Evolutionary conservation across 257 asterid species (phyloP), one percentile per base, ranked within the genome.

Genomic region (Nemophila menziesii): DNA sequence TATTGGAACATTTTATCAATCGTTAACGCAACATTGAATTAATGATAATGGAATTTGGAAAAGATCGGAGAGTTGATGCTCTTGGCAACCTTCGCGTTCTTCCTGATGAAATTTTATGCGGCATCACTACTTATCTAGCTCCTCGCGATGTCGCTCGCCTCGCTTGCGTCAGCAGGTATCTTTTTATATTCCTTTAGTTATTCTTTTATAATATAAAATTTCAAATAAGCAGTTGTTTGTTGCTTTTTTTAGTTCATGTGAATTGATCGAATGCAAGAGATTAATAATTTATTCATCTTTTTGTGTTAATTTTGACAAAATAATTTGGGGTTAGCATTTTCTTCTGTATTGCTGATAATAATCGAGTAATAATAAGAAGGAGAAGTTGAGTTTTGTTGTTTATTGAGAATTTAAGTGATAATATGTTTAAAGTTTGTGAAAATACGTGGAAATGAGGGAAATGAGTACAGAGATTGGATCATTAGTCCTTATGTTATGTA

Each of bases 151-250:
- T 90, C 9, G 86, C 77, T 55, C 93, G 92, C 59, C 77, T 79
- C 56, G 68, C 99, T 44, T 90, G 94, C 67, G 92, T 71, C 34
- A 85, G 99, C 92, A 90, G 99, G 96, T 79, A 22, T 36, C 3
- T 46, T 1, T 12, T 2, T 13, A 6, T 37, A 5, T 9, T 33
- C 39, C n/a, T 33, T 15, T 1, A 5, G 5, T 5, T 5, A n/a
- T n/a, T n/a, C n/a, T n/a, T n/a, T n/a, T n/a, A n/a, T n/a, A n/a
- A n/a, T 33, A 33, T 33, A 33, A 15, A 17, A 44, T 34, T 46
- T n/a, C 16, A 14, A 16, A 8, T 17, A 1, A n/a, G n/a, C n/a
- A n/a, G n/a, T n/a, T n/a, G n/a, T 21, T 10, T 39, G 11, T 5
- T 22, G 5, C 7, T 6, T 20, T 24, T 3, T 1, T 40, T 7